These are phyloP conservation scores for Pterocarpus santalinus DNA, from an alignment of 306 rosid species.

Conservation along the genomic window DNA sequence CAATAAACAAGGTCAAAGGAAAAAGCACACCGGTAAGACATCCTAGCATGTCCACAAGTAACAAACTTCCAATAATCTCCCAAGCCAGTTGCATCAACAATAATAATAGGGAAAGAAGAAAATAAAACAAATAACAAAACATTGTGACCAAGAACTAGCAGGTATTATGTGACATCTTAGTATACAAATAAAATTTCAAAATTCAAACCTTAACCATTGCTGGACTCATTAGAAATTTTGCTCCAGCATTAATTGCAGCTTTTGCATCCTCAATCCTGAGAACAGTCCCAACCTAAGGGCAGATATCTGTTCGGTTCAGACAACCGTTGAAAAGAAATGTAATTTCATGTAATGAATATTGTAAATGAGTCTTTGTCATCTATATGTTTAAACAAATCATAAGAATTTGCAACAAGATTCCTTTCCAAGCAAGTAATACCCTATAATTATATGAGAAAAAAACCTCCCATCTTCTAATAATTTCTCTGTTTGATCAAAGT, in stretches of 20 bases:
- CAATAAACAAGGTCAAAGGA: slow-evolving; percentile 17
- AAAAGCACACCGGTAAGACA: slow-evolving; percentile 24
- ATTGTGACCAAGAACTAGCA: neutral
- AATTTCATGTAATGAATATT: slow-evolving; percentile 15
- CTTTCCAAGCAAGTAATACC: slow-evolving; percentile 6
- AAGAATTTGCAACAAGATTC: slow-evolving; percentile 22
- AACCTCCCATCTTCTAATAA: neutral
- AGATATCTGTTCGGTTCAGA: slow-evolving; percentile 46
- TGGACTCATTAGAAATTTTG: slow-evolving; percentile 95
- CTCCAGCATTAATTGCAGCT: slow-evolving; percentile 77
- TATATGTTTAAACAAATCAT: slow-evolving; percentile 17
- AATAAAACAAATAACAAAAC: slow-evolving; percentile 5
- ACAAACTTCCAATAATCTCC: too few species aligned
- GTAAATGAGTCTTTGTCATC: slow-evolving; percentile 30
- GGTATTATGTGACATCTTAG: slow-evolving; percentile 9
- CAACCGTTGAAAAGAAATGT: slow-evolving; percentile 26
- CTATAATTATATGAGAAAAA: neutral
- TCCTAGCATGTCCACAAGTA: neutral
- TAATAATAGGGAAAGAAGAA: neutral
- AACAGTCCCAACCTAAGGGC: slow-evolving; percentile 88
- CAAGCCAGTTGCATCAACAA: neutral
- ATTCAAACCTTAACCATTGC: slow-evolving; percentile 71
- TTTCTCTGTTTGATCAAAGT: neutral
- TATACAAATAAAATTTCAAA: slow-evolving; percentile 24
- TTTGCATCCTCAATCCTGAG: slow-evolving; percentile 82